phyloP scores from a whole-genome alignment of 257 asterid species.

The Capsicum rhomboideum region DNA sequence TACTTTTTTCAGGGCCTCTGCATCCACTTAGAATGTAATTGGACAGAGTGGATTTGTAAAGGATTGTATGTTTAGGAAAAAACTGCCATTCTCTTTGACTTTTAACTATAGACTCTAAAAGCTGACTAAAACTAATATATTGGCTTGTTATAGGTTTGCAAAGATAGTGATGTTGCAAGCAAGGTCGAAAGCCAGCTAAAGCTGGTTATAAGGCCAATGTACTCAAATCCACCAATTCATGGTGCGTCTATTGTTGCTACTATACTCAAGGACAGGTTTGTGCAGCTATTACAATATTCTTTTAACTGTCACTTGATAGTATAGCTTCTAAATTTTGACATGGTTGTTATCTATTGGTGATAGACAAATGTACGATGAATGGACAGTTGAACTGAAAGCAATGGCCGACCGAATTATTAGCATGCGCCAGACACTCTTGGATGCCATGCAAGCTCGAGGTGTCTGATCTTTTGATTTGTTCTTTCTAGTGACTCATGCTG shows the following conservation, averaged over 20 bases:
- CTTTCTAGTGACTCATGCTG: neutral
- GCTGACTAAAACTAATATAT: neutral
- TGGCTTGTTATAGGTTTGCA: constrained; percentile 42
- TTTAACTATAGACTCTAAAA: neutral
- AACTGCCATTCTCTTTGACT: neutral
- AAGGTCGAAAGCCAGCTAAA: constrained; percentile 80
- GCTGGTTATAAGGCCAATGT: constrained; percentile 82
- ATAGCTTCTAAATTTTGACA: neutral
- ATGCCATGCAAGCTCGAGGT: constrained; percentile 59
- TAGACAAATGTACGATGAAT: constrained; percentile 58
- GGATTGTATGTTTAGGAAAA: neutral
- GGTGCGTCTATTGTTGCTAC: constrained; percentile 75
- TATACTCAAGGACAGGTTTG: constrained; percentile 61
- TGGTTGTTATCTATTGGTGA: neutral
- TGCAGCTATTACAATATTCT: neutral
- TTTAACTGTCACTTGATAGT: neutral
- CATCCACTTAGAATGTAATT: neutral
- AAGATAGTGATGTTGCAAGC: constrained; percentile 45
- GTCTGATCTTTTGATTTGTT: neutral
- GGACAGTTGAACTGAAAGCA: constrained; percentile 75
- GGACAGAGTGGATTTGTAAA: neutral
- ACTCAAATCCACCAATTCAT: constrained; percentile 77
- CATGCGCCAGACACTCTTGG: constrained; percentile 73
- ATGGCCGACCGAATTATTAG: constrained; percentile 85
- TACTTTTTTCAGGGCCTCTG: neutral